Percentiles rank a stretch among this genome's conserved stretches.
These are phyloP conservation scores for Leccinum aurantiacum DNA, from an alignment of 768 basidiomycete species.

Conservation along the genomic window DNA sequence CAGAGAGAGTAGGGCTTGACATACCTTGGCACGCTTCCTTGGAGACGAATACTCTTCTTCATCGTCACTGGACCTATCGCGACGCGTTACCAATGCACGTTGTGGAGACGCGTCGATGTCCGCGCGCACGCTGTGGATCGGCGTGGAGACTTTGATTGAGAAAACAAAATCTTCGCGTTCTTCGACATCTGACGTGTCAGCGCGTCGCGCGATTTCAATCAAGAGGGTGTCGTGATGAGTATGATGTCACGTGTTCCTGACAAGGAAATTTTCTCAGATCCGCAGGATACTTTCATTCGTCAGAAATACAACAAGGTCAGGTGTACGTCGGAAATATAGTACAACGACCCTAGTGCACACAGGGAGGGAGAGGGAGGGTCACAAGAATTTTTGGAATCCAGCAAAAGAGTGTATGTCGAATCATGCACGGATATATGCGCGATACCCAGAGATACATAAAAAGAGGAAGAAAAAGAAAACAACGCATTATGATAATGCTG, in stretches of 20 bases:
- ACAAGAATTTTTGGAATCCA: conserved; percentile 5
- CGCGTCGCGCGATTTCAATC: not conserved
- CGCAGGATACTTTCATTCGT: not conserved
- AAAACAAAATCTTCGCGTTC: conserved; percentile 48
- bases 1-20: not conserved
- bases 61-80: conserved; percentile 6
- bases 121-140: not conserved
- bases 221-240: not conserved
- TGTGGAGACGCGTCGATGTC: not conserved
- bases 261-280: conserved; percentile 1
- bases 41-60: conserved; percentile 31
- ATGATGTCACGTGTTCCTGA: conserved; percentile 24
- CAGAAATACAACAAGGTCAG: conserved; percentile 20
- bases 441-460: conserved; percentile 24
- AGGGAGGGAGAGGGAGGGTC: not conserved
- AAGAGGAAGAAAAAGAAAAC: not conserved
- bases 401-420: conserved; percentile 10
- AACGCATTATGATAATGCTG: conserved; percentile 11
- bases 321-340: conserved; percentile 8
- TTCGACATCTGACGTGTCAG: conserved; percentile 56
- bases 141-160: conserved; percentile 12
- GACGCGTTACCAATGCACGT: not conserved
- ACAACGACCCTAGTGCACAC: conserved; percentile 7
- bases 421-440: conserved; percentile 26
- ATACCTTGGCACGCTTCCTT: conserved; percentile 39